phyloP scores from a whole-genome alignment of 2,329 filamentous ascomycete species.

The Helminthosporium solani region DNA sequence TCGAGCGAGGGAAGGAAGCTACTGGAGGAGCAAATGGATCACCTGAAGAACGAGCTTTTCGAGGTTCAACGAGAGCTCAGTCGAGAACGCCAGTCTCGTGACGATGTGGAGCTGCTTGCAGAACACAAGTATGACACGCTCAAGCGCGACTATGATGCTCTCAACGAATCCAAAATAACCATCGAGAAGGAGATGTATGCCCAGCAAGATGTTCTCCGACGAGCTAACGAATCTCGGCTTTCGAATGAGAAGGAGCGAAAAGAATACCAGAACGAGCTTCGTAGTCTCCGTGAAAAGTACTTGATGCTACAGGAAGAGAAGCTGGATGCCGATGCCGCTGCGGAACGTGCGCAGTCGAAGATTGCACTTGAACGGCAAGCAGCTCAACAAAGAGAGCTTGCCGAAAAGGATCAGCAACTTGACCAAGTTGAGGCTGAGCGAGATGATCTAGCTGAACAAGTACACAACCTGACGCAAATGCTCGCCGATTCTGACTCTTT shows the following conservation, averaged over 20 bases:
- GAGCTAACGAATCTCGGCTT: constrained; percentile 77
- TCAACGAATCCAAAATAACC: constrained; percentile 93
- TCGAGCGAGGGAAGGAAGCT: constrained; percentile 76
- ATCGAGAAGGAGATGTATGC: constrained; percentile 98
- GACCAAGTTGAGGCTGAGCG: constrained; percentile 80
- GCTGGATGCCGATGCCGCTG: constrained; percentile 74
- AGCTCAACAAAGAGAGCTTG: constrained; percentile 75
- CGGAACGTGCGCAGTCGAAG: constrained; percentile 75
- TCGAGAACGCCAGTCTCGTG: constrained; percentile 86
- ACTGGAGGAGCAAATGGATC: constrained; percentile 81
- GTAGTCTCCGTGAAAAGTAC: constrained; percentile 78
- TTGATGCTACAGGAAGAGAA: constrained; percentile 83
- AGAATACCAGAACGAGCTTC: constrained; percentile 82
- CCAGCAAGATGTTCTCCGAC: constrained; percentile 86
- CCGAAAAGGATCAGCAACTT: constrained; percentile 73
- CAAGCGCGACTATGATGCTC: constrained; percentile 77
- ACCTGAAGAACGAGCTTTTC: constrained; percentile 83
- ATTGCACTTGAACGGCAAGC: constrained; percentile 79
- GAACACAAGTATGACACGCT: constrained; percentile 84
- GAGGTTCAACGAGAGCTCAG: constrained; percentile 85
- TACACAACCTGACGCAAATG: constrained; percentile 82
- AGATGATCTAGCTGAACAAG: constrained; percentile 71
- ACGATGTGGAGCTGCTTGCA: constrained; percentile 86
- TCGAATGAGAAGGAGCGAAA: constrained; percentile 85
- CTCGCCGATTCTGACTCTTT: constrained; percentile 89